A percentile compares a stretch with the other conserved stretches of the same genome.
phyloP scores from a whole-genome alignment of 129 eudicot species.

The Apium graveolens region DNA sequence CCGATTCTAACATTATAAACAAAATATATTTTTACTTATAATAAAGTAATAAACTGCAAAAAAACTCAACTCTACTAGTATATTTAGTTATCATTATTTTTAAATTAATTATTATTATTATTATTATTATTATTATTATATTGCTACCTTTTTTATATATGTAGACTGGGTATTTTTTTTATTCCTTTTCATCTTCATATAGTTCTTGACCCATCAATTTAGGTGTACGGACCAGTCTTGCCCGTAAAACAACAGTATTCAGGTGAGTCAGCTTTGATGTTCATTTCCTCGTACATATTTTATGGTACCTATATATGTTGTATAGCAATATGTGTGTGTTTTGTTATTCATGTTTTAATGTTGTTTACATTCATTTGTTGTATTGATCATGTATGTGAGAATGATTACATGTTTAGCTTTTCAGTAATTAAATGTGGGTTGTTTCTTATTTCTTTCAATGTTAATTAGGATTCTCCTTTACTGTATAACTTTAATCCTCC shows the following conservation, averaged over 20 bases:
- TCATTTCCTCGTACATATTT: not conserved
- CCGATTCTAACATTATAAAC: too few species aligned
- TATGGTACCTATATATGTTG: not conserved
- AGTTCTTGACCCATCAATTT: not conserved
- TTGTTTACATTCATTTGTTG: not conserved
- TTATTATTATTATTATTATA: not conserved
- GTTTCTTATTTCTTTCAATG: not conserved
- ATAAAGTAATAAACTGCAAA: too few species aligned
- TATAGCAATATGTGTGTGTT: not conserved
- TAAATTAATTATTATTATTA: not conserved
- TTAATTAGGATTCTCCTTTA: not conserved
- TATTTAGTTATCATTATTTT: too few species aligned
- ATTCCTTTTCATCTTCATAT: not conserved
- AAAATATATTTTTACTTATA: too few species aligned
- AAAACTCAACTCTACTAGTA: too few species aligned
- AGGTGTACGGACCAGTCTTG: conserved; percentile 9
- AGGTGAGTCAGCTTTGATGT: conserved; percentile 3
- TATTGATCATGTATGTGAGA: not conserved
- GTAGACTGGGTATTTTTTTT: not conserved
- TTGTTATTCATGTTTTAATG: not conserved
- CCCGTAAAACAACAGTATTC: not conserved
- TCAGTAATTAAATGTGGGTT: not conserved
- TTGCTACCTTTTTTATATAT: not conserved
- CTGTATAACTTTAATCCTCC: not conserved
- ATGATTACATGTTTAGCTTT: not conserved